Percentiles rank a stretch among this genome's conserved stretches.
These are phyloP conservation scores for Daldinia sp. DNA, from an alignment of 2,329 filamentous ascomycete species.

Conservation along the genomic window DNA sequence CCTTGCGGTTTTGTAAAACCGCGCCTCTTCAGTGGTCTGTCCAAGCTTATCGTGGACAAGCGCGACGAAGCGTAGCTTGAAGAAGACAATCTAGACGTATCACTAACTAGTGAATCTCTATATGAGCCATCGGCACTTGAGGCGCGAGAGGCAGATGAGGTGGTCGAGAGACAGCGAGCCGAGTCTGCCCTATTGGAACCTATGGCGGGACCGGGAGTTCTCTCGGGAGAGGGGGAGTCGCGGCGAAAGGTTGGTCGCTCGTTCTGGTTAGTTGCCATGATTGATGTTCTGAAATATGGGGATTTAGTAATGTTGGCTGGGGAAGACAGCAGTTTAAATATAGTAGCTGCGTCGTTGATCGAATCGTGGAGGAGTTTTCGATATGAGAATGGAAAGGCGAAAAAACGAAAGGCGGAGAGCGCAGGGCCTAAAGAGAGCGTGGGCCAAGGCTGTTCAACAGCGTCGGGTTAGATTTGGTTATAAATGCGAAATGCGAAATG, in stretches of 20 bases:
- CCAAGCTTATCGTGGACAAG: constrained; percentile 57
- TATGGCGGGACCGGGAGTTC: constrained; percentile 69
- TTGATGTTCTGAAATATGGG: constrained; percentile 9
- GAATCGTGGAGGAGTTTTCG: constrained; percentile 1
- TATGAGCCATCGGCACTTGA: constrained; percentile 60
- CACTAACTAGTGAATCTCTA: constrained; percentile 65
- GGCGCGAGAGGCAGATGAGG: constrained; percentile 66
- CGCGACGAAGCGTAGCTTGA: constrained; percentile 59
- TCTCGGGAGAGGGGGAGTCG: constrained; percentile 71
- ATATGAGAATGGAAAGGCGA: constrained; percentile 2
- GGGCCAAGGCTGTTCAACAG: constrained; percentile 38
- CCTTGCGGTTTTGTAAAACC: constrained; percentile 89
- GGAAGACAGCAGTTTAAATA: constrained; percentile 4
- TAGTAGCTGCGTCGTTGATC: constrained; percentile 6
- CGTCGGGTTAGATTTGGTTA: constrained; percentile 30
- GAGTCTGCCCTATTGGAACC: constrained; percentile 64
- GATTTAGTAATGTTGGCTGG: background rate
- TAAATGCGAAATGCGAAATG: no score
- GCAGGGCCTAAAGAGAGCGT: constrained; percentile 26
- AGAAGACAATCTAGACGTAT: constrained; percentile 70
- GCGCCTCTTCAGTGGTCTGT: constrained; percentile 62
- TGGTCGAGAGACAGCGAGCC: constrained; percentile 69
- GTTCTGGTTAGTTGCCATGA: constrained; percentile 50
- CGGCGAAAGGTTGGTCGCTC: constrained; percentile 55
- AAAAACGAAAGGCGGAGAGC: constrained; percentile 17